Evolutionary conservation across 2,329 filamentous ascomycete genomes (phyloP), one percentile per base, ranked within the genome.

Genomic region (Apiospora kogelbergensis): DNA sequence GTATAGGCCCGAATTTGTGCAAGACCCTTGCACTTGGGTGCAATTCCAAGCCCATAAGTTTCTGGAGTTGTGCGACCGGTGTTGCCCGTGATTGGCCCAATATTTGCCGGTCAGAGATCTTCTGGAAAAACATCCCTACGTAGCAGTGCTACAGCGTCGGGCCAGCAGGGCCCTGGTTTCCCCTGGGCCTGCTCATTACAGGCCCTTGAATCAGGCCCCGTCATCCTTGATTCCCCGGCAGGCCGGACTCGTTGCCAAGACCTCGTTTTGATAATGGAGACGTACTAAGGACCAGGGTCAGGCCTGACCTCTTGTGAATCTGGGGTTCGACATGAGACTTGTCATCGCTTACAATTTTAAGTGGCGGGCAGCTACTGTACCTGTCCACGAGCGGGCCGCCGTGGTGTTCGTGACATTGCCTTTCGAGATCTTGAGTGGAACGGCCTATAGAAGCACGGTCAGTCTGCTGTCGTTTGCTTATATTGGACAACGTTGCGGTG

Each of bases 101-200:
- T 24, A 66, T 66, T 46, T 66, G 65, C 65, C 65, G 65, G 42
- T 1, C 15, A 66, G 44, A 66, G 65, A 66, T 66, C 65, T 66
- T 66, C 65, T 46, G 45, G 65, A 66, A 66, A 22, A 64, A 37
- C 20, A 60, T 60, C 53, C 53, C 26, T 60, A 60, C 53, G 53
- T 37, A n/a, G 53, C 53, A 60, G 53, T 60, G 48, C 48, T 33
- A 60, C 26, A 60, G 10, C 15, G 20, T 33, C 26, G 48, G 48
- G 48, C 48, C 48, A 57, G 48, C 48, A 57, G 48, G 24, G 26
- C 48, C 48, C 48, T 60, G 41, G 40, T 11, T 37, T 7, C 40
- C 11, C 40, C 40, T 41, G 40, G 40, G 40, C 63, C 41, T 42
- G 40, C 63, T 65, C 63, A 65, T 65, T 65, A 65, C 41, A 65